These are phyloP conservation scores for Amphicarpaea edgeworthii DNA, from an alignment of 306 rosid species.

Conservation along the genomic window DNA sequence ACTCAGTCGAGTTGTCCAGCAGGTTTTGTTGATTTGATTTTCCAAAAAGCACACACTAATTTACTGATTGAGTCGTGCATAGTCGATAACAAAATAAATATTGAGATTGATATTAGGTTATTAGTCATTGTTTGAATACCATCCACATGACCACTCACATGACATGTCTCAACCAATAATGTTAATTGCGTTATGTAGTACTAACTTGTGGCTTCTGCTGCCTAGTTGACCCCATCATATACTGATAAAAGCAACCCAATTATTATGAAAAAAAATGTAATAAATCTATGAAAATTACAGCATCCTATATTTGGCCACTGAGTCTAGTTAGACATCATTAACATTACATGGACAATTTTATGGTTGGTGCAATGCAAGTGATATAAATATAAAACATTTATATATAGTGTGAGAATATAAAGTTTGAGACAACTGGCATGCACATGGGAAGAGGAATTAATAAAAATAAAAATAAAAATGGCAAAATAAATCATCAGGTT, in stretches of 20 bases:
- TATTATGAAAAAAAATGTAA: slow-evolving; percentile 8
- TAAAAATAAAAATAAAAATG: slow-evolving; percentile 7
- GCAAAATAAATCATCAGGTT: not conserved
- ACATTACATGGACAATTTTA: slow-evolving; percentile 12
- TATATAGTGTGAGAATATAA: not conserved
- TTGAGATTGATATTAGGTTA: slow-evolving; percentile 35
- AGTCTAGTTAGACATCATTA: not conserved
- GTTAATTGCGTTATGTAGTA: slow-evolving; percentile 33
- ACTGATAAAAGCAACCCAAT: slow-evolving; percentile 29
- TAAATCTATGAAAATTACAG: not conserved
- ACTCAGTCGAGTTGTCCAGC: not conserved
- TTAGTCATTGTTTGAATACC: slow-evolving; percentile 36
- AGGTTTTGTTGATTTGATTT: not conserved
- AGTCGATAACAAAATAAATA: slow-evolving; percentile 13
- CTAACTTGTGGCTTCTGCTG: not conserved
- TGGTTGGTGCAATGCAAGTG: not conserved
- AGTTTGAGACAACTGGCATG: slow-evolving; percentile 53
- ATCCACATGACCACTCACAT: slow-evolving; percentile 46
- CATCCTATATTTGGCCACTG: not conserved
- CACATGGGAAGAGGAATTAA: slow-evolving; percentile 50
- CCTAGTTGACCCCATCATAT: slow-evolving; percentile 41
- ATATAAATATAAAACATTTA: not conserved
- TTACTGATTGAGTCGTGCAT: not conserved
- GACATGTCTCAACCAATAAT: slow-evolving; percentile 52
- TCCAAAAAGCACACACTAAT: not conserved